Evolutionary conservation across 1,284 basidiomycete species (phyloP), one percentile per base, ranked within the genome.

Genomic region (Cryptococcus jaspeensis): DNA sequence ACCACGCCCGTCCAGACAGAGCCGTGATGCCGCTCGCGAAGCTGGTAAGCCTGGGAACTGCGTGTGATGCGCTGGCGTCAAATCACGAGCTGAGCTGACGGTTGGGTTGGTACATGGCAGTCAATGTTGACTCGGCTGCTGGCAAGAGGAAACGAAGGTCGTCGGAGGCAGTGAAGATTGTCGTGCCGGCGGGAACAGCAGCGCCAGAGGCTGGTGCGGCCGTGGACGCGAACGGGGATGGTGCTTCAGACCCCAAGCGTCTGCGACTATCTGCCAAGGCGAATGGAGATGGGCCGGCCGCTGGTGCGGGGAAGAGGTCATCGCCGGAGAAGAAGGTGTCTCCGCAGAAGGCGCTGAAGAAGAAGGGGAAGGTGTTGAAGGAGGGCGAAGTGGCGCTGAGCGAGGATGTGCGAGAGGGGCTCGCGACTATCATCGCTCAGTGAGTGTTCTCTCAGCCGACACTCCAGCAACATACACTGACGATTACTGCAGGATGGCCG

Each of bases 351-450:
- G 13, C 15, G 41, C 28, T 9, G 53, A 36, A 22, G 42, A 52
- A 25, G 23, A 32, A 15, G 41, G 38, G 28, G 28, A 52, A 32
- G 13, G 58, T 46, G n/a, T 38, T 45, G 23, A 53, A 35, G 3
- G 20, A 28, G 20, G 53, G 52, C 11, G 56, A 59, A 42, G 42
- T 62, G 8, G 28, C 61, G 18, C 50, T 74, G 37, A 59, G 56
- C 5, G 48, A 47, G 37, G 59, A 71, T 3, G 58, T 68, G 11
- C 61, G 72, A 40, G 71, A 65, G n/a, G 68, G 66, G n/a, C 51
- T 75, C 39, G 62, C 63, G 0, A 37, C 62, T 8, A 61, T 74
- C 43, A 66, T 75, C 12, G 49, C 65, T 8, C 63, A 70, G 73
- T 75, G 52, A 58, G 71, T 67, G 1, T 5, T 0, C 41, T 23